Percentiles rank a stretch among this genome's conserved stretches.
Conservation (phyloP, 345 rosid species). For the Sapria himalayana region DNA sequence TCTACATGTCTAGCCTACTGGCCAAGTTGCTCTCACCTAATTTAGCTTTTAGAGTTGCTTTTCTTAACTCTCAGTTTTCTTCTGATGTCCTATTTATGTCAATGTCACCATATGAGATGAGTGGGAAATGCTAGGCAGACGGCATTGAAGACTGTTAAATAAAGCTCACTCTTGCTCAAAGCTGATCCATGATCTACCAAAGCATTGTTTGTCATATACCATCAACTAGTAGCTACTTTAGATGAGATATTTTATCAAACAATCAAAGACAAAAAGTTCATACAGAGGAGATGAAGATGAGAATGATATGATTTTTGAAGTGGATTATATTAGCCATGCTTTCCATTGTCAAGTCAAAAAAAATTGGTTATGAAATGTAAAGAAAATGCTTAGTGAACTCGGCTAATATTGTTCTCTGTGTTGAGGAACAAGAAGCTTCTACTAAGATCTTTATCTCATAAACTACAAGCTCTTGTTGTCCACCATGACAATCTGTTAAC, state of each 20-base stretch:
- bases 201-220: background rate
- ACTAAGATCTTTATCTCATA: slow-evolving; percentile 26
- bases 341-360: slow-evolving; percentile 30
- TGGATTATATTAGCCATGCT: slow-evolving; percentile 18
- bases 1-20: no score
- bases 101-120: no score
- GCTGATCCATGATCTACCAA: background rate
- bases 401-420: slow-evolving; percentile 40
- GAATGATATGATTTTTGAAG: slow-evolving; percentile 35
- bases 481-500: slow-evolving; percentile 9
- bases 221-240: background rate
- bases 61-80: no score
- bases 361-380: slow-evolving; percentile 41
- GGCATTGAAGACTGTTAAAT: no score
- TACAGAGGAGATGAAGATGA: slow-evolving; percentile 38
- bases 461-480: slow-evolving; percentile 31
- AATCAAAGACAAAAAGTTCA: no score
- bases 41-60: no score
- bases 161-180: background rate
- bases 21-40: no score
- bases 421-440: slow-evolving; percentile 32
- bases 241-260: background rate
- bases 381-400: slow-evolving; percentile 35
- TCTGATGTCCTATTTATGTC: no score
- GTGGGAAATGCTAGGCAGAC: no score